A percentile compares a stretch with the other conserved stretches of the same genome.
Evolutionary conservation across 1,284 basidiomycete genomes (phyloP).

Genomic region (Sanguinoderma infundibulare): DNA sequence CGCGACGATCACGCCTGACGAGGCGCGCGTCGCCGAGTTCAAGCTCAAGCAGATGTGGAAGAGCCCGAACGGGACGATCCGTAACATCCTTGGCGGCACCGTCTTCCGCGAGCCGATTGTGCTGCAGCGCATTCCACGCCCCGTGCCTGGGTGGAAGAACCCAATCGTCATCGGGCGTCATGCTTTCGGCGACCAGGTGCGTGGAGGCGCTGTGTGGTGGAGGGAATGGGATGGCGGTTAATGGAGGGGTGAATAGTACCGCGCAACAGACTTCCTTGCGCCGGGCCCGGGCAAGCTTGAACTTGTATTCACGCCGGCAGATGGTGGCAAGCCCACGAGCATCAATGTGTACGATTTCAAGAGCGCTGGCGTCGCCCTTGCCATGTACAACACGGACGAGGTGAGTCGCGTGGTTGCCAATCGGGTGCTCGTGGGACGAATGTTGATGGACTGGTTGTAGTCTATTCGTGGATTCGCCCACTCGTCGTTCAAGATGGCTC

Average conservation of each 20-base stretch:
- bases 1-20: slow-evolving; percentile 98
- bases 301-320: slow-evolving; percentile 82
- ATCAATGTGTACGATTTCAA: slow-evolving; percentile 92
- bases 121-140: slow-evolving; percentile 87
- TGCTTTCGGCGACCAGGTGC: slow-evolving; percentile 93
- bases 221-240: not conserved
- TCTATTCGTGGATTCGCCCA: slow-evolving; percentile 96
- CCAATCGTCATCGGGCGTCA: slow-evolving; percentile 98
- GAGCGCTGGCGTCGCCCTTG: slow-evolving; percentile 86
- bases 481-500: slow-evolving; percentile 98
- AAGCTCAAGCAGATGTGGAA: slow-evolving; percentile 98
- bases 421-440: not conserved
- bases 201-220: slow-evolving; percentile 22
- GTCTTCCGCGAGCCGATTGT: slow-evolving; percentile 99
- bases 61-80: slow-evolving; percentile 95
- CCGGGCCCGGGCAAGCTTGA: slow-evolving; percentile 91
- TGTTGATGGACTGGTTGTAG: no score
- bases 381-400: slow-evolving; percentile 97
- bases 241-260: slow-evolving; percentile 59
- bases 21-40: slow-evolving; percentile 94
- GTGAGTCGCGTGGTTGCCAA: slow-evolving; percentile 41
- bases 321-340: slow-evolving; percentile 66
- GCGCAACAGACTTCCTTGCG: slow-evolving; percentile 88
- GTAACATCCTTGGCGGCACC: slow-evolving; percentile 96
- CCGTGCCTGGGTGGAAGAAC: slow-evolving; percentile 95